These are phyloP conservation scores for Phylloporus sp. DNA, from an alignment of 1,284 basidiomycete genomes.

Conservation along the genomic window DNA sequence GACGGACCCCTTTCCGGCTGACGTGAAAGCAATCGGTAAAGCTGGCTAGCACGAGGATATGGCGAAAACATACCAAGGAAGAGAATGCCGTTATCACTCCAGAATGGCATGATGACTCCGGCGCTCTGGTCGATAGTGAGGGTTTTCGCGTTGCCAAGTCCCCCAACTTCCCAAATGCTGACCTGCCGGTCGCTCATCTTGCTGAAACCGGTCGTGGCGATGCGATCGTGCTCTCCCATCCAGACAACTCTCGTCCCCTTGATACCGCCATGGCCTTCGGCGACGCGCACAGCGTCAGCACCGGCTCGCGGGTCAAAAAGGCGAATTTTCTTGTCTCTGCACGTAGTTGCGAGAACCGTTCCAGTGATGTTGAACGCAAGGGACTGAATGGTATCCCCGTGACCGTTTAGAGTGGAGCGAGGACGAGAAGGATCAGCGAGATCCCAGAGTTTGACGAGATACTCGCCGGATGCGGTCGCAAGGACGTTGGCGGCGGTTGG, in stretches of 20 bases:
- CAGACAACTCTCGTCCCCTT: slow-evolving; percentile 91
- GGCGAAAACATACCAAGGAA: slow-evolving; percentile 72
- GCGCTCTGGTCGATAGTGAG: slow-evolving; percentile 84
- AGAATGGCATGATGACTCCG: slow-evolving; percentile 98
- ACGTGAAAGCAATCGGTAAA: slow-evolving; percentile 4
- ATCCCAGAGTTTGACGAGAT: slow-evolving; percentile 93
- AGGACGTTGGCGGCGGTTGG: slow-evolving; percentile 90
- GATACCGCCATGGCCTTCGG: slow-evolving; percentile 92
- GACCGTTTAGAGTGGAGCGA: slow-evolving; percentile 69
- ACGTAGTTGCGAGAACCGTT: slow-evolving; percentile 78
- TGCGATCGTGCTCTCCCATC: slow-evolving; percentile 88
- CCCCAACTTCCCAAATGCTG: slow-evolving; percentile 83
- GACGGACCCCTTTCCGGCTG: slow-evolving; percentile 76
- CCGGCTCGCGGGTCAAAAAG: slow-evolving; percentile 89
- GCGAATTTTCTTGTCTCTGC: slow-evolving; percentile 90
- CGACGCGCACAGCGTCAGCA: slow-evolving; percentile 76
- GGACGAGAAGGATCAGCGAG: slow-evolving; percentile 72
- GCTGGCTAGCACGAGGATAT: background rate
- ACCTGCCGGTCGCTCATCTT: slow-evolving; percentile 94
- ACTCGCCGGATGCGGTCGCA: slow-evolving; percentile 87
- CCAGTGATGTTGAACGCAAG: slow-evolving; percentile 87
- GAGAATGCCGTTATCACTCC: slow-evolving; percentile 91
- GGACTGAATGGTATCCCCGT: slow-evolving; percentile 89
- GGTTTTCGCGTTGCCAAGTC: slow-evolving; percentile 76
- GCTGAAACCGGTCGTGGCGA: slow-evolving; percentile 95